phyloP scores from a whole-genome alignment of 2,329 filamentous ascomycete genomes.

The Fusarium vanettenii region DNA sequence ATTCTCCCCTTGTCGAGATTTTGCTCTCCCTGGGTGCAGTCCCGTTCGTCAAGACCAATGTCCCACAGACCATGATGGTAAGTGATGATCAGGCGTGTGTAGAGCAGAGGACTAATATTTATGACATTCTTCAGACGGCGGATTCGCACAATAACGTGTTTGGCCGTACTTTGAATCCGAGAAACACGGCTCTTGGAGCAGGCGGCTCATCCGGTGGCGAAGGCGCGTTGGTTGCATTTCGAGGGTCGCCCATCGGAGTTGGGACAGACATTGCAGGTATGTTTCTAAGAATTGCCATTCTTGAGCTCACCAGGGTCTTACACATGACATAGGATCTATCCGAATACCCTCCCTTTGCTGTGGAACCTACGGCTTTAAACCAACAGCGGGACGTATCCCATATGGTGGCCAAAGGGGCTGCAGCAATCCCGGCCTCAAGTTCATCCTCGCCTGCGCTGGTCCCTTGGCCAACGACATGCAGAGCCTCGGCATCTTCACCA shows the following conservation, averaged over 20 bases:
- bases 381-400: constrained; percentile 11
- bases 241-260: constrained; percentile 48
- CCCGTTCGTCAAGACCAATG: constrained; percentile 26
- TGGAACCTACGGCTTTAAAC: constrained; percentile 26
- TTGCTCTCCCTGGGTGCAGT: constrained; percentile 15
- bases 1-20: constrained; percentile 14
- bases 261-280: constrained; percentile 48
- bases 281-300: neutral
- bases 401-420: constrained; percentile 12
- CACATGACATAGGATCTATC: constrained; percentile 32
- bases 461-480: constrained; percentile 21
- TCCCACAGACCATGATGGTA: constrained; percentile 29
- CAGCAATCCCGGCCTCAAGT: neutral
- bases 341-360: constrained; percentile 41
- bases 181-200: constrained; percentile 65
- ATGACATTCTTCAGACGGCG: neutral
- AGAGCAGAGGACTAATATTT: too few species aligned
- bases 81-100: too few species aligned
- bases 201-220: constrained; percentile 71
- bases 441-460: constrained; percentile 8
- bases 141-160: constrained; percentile 60
- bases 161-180: constrained; percentile 68
- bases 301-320: neutral
- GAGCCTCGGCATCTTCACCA: constrained; percentile 8
- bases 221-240: constrained; percentile 47